Evolutionary conservation across 345 rosid genomes (phyloP), one percentile per base, ranked within the genome.

Genomic region (Eucalyptus camaldulensis): DNA sequence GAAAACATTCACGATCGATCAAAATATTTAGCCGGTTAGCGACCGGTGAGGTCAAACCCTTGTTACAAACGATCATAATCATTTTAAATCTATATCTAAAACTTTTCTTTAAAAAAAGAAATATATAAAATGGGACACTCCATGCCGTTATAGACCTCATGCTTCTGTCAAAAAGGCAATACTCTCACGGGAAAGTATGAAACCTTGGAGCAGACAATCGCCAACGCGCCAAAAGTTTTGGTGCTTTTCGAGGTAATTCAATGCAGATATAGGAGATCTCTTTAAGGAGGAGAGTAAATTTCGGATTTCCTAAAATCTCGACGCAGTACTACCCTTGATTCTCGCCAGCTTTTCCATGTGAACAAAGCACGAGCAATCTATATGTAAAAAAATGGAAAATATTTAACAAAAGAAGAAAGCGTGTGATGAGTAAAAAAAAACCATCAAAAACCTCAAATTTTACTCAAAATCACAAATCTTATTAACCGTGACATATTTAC

Each of bases 21-120:
- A 7, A 7, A 51, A 51, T 51, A 51, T 51, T 51, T 51, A 17
- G 4, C 4, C 4, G 4, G 56, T 0, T 1, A 1, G 56, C 9
- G 7, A 17, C 2, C 1, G 1, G 5, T 19, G 10, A 53, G 25
- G 2, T 53, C 1, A 53, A 53, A 5, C 10, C 0, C 5, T 19
- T 53, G 9, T 53, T 19, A 8, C 24, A 53, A 19, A 53, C 0
- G 1, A 21, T 19, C 2, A 8, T 21, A 53, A 53, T 53, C 25
- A 21, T 19, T 53, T 49, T 49, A 13, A 14, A 49, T 49, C 1
- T 53, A 21, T 53, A 53, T 53, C 10, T 8, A 0, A 21, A 53
- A 21, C 4, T 53, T 53, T 53, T 21, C 24, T 8, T 21, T 53
- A 8, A 21, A 21, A 53, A 53, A 21, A 4, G 5, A 8, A 53